A percentile compares a stretch with the other conserved stretches of the same genome.
Evolutionary conservation across 2,329 filamentous ascomycete species (phyloP).

Genomic region (Clarireedia hainanense): DNA sequence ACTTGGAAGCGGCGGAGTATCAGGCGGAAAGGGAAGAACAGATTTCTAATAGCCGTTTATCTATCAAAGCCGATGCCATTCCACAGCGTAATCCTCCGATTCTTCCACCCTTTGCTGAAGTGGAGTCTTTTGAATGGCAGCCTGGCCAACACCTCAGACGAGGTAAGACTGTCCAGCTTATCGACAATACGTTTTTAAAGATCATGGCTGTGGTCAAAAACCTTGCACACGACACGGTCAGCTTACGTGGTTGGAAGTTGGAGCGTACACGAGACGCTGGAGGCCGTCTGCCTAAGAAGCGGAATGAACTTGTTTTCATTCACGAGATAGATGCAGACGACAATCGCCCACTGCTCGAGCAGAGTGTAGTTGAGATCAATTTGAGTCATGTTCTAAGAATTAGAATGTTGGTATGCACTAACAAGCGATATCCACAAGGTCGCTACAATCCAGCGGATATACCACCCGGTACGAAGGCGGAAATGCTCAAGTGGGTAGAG

Average conservation of each 20-base stretch:
- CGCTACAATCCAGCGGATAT: slow-evolving; percentile 6
- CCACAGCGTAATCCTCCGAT: not conserved
- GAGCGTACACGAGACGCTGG: slow-evolving; percentile 30
- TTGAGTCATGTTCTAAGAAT: slow-evolving; percentile 32
- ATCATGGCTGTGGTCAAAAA: slow-evolving; percentile 26
- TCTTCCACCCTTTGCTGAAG: not conserved
- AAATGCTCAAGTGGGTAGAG: slow-evolving; percentile 4
- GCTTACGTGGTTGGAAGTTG: slow-evolving; percentile 36
- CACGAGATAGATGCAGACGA: slow-evolving; percentile 34
- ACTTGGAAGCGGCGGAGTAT: no score
- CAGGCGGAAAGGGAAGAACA: no score
- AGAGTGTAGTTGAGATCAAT: slow-evolving; percentile 37
- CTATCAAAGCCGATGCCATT: no score
- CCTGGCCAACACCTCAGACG: slow-evolving; percentile 25
- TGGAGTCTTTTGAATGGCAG: slow-evolving; percentile 22
- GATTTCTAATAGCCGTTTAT: no score
- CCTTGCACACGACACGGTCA: slow-evolving; percentile 18
- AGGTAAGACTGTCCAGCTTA: slow-evolving; percentile 17
- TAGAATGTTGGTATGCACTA: slow-evolving; percentile 46
- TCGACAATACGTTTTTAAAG: slow-evolving; percentile 30
- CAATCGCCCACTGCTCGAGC: slow-evolving; percentile 24
- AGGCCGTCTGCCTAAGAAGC: slow-evolving; percentile 30
- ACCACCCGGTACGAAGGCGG: not conserved
- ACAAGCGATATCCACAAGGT: slow-evolving; percentile 39
- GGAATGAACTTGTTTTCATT: slow-evolving; percentile 39